Base-by-base conservation (phyloP, 1,139 yeast species). In the Saccharomyces hybrid region DNA sequence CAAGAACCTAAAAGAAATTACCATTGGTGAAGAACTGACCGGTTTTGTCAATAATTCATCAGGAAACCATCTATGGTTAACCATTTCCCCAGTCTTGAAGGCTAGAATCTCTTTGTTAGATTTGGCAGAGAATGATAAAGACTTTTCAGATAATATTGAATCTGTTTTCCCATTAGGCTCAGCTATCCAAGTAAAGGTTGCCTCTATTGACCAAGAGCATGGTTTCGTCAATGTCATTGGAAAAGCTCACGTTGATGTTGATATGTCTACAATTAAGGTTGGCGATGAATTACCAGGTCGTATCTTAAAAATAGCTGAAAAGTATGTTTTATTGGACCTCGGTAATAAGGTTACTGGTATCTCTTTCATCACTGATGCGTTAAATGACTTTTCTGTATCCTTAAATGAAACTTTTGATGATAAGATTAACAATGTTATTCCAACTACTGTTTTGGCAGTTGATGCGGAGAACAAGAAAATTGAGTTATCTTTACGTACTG, bases 361-460 rank as follows among this genome's bases (percentile, higher is more conserved):
- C 58, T 81, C 90, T 4, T 84, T 76, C 66, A 78, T 84, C 51
- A 85, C 95, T 3, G 97, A 90, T 70, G 90, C 95, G 14, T 75
- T 88, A 60, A 81, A 86, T 62, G 86, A 88, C 64, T 88, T 82
- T 67, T 75, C 82, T 32, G 75, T 77, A 31, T 76, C 81, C 48
- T 72, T 86, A 54, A 76, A 75, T 16, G 77, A 76, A n/a, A 76
- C 74, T 0, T 88, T 77, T 68, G 59, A 56, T 16, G 57, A 59
- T 23, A 72, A 76, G 31, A 70, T 75, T 13, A 84, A 84, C 60
- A 83, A 82, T 57, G 76, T 82, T 52, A 81, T 85, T 44, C 70
- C 82, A 50, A 89, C 89, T 26, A 80, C 81, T 32, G 81, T 88
- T 9, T 66, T 84, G 52, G 75, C 75, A 9, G 72, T 83, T 55